phyloP scores from a whole-genome alignment of 768 basidiomycete species.

The Heimioporus sp. region DNA sequence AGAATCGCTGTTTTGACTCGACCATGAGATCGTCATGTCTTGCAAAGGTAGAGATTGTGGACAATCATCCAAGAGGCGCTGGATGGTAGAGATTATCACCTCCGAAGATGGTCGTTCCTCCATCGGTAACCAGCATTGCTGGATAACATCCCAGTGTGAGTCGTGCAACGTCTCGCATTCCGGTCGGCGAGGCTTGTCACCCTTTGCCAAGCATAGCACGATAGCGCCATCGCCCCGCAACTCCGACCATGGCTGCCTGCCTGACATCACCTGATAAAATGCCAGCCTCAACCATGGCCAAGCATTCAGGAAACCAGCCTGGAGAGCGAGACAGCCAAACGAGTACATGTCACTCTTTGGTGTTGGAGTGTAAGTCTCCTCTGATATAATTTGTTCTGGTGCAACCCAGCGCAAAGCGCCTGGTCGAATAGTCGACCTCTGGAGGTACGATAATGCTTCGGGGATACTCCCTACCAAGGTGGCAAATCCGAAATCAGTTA shows the following conservation, averaged over 20 bases:
- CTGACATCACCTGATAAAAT: constrained; percentile 21
- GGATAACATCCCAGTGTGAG: constrained; percentile 4
- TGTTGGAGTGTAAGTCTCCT: neutral
- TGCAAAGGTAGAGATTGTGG: neutral
- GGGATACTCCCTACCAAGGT: no score
- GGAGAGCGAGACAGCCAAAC: constrained; percentile 30
- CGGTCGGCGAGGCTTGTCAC: constrained; percentile 3
- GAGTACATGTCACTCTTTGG: constrained; percentile 18
- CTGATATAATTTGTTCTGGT: constrained; percentile 24
- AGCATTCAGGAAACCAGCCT: constrained; percentile 12
- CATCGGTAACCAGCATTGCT: neutral
- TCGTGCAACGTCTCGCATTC: constrained; percentile 1
- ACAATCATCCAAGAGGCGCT: neutral
- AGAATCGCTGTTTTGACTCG: neutral
- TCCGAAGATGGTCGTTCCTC: neutral
- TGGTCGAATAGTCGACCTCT: constrained; percentile 25
- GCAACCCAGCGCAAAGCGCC: constrained; percentile 27
- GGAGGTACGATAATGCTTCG: constrained; percentile 1
- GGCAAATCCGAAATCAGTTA: no score
- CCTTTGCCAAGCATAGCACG: constrained; percentile 5
- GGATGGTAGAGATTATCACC: neutral
- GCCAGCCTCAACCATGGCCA: no score
- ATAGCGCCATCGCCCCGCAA: neutral
- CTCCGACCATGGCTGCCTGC: constrained; percentile 13
- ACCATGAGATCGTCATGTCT: neutral